A percentile compares a stretch with the other conserved stretches of the same genome.
These are phyloP conservation scores for Naumovozyma baii DNA, from an alignment of 805 yeast genomes.

Conservation along the genomic window DNA sequence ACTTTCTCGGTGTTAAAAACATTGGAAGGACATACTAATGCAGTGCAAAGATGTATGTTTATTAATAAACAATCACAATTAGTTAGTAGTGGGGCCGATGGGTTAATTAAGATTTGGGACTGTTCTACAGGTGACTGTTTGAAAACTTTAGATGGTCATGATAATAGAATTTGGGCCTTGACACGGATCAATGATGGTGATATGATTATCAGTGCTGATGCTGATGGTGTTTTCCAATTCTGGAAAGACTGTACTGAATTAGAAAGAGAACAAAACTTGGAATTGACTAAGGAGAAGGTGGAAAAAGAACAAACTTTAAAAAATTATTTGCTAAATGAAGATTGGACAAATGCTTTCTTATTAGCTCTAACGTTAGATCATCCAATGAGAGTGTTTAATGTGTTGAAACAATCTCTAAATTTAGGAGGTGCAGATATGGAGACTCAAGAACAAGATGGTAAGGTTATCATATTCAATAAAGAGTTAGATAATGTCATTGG, in stretches of 20 bases:
- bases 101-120: constrained; percentile 88
- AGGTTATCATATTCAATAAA: constrained; percentile 24
- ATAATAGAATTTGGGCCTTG: constrained; percentile 90
- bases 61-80: constrained; percentile 58
- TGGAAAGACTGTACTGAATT: constrained; percentile 88
- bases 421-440: constrained; percentile 39
- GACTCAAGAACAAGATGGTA: constrained; percentile 5
- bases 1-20: constrained; percentile 72
- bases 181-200: constrained; percentile 57
- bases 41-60: constrained; percentile 75
- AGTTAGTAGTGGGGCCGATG: constrained; percentile 82
- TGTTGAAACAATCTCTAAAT: constrained; percentile 52
- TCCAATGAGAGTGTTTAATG: constrained; percentile 78
- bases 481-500: constrained; percentile 59
- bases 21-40: constrained; percentile 89
- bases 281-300: constrained; percentile 44
- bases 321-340: constrained; percentile 59
- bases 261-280: constrained; percentile 41
- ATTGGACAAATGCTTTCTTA: constrained; percentile 84
- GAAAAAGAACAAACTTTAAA: constrained; percentile 85
- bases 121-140: constrained; percentile 63
- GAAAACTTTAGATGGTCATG: constrained; percentile 85
- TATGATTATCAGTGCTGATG: constrained; percentile 77
- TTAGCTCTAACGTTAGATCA: constrained; percentile 81
- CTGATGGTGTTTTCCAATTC: constrained; percentile 81